Conservation (phyloP, 495 filamentous ascomycete genomes). For the Trichoderma parareesei region DNA sequence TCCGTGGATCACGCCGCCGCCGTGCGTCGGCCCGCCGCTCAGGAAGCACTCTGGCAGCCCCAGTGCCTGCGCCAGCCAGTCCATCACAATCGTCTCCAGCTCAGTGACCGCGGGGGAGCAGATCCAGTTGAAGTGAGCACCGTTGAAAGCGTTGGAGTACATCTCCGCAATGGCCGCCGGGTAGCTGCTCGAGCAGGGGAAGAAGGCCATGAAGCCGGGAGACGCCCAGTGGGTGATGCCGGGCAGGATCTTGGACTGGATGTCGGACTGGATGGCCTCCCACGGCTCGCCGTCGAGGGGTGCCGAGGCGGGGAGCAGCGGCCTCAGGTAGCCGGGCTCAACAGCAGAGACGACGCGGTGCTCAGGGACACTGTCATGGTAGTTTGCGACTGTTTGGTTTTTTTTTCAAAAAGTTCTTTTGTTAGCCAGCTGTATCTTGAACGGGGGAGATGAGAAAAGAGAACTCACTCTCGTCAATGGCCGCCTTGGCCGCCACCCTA, state of each 20-base stretch:
- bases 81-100: constrained; percentile 84
- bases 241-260: constrained; percentile 83
- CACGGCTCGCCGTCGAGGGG: constrained; percentile 71
- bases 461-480: constrained; percentile 72
- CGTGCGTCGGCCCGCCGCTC: constrained; percentile 61
- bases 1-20: constrained; percentile 92
- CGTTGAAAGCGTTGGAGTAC: constrained; percentile 80
- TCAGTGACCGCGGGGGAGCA: constrained; percentile 94
- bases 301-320: constrained; percentile 64
- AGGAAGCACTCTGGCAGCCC: constrained; percentile 65
- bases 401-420: not conserved
- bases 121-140: constrained; percentile 95
- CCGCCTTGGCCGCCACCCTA: constrained; percentile 67
- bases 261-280: constrained; percentile 73
- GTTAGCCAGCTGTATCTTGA: constrained; percentile 13
- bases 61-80: constrained; percentile 74
- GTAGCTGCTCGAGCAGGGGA: constrained; percentile 73
- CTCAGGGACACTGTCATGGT: constrained; percentile 67
- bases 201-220: constrained; percentile 96
- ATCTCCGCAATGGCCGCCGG: constrained; percentile 89
- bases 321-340: constrained; percentile 77
- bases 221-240: constrained; percentile 93
- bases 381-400: constrained; percentile 57
- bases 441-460: constrained; percentile 11
- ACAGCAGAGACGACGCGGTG: constrained; percentile 71